Conservation (phyloP, 306 rosid genomes). For the Acmispon strigosus region DNA sequence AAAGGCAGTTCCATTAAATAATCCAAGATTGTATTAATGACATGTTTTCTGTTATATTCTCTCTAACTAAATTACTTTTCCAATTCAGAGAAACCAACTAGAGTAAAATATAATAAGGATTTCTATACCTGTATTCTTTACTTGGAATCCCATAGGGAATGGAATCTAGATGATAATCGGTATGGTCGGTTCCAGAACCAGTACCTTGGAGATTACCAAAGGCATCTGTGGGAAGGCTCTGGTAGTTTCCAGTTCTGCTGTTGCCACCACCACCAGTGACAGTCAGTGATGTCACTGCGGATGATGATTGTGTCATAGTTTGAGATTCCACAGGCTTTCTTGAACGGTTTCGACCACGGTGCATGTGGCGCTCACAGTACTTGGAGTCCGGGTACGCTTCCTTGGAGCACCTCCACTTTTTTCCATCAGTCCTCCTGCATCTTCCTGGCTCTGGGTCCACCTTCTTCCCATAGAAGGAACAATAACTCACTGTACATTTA, state of each 20-base stretch:
- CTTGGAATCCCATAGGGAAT: constrained; percentile 69
- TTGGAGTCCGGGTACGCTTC: constrained; percentile 81
- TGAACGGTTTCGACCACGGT: constrained; percentile 97
- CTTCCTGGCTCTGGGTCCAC: constrained; percentile 90
- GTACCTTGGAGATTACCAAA: constrained; percentile 26
- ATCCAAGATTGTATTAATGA: neutral
- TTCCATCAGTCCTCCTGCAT: constrained; percentile 84
- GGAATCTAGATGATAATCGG: constrained; percentile 52
- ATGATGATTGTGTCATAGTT: constrained; percentile 46
- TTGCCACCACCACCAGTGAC: constrained; percentile 34
- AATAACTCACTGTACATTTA: constrained; percentile 58
- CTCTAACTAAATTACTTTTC: neutral
- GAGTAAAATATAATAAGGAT: neutral
- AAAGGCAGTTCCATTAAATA: neutral
- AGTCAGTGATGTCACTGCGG: constrained; percentile 49
- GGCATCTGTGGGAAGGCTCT: constrained; percentile 42
- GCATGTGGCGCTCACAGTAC: constrained; percentile 90
- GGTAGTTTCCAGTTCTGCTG: constrained; percentile 43
- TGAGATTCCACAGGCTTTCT: constrained; percentile 98
- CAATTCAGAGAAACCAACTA: neutral
- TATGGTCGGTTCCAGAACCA: constrained; percentile 31
- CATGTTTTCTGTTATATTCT: neutral
- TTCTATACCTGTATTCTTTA: constrained; percentile 60
- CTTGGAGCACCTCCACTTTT: constrained; percentile 88
- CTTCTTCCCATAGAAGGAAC: constrained; percentile 79